These are phyloP conservation scores for Fusarium sp. DNA, from an alignment of 2,329 filamentous ascomycete species.

Conservation along the genomic window DNA sequence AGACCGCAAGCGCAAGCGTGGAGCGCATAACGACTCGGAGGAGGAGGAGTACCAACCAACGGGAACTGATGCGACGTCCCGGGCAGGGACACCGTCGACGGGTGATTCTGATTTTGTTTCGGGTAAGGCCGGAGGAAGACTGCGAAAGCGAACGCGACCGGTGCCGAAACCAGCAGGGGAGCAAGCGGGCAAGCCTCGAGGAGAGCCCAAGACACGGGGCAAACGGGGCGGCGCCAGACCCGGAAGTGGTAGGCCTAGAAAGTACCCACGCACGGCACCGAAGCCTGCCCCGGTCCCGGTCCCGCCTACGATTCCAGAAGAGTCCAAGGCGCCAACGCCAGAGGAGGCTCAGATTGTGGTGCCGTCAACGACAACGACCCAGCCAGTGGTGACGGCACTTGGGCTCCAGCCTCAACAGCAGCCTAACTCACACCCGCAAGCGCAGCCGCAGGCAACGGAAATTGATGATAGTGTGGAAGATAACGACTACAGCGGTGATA, in stretches of 20 bases:
- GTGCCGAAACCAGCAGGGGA: conserved; percentile 22
- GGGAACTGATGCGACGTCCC: conserved; percentile 36
- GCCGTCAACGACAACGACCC: conserved; percentile 8
- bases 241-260: conserved; percentile 52
- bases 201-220: conserved; percentile 45
- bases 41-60: conserved; percentile 46
- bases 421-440: neutral
- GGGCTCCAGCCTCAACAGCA: conserved; percentile 1
- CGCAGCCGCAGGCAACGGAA: conserved; percentile 1
- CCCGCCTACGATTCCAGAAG: neutral
- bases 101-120: conserved; percentile 39
- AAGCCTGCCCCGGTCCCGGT: conserved; percentile 24
- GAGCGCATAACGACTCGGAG: conserved; percentile 40
- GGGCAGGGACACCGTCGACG: conserved; percentile 37
- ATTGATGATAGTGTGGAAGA: conserved; percentile 40
- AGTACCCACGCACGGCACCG: conserved; percentile 46
- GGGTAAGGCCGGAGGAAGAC: conserved; percentile 35
- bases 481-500: conserved; percentile 45
- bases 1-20: conserved; percentile 45
- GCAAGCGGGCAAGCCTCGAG: conserved; percentile 29
- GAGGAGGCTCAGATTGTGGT: conserved; percentile 27
- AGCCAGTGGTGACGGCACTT: conserved; percentile 20
- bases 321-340: conserved; percentile 5
- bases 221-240: conserved; percentile 52
- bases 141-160: conserved; percentile 40